Conservation (phyloP, 1,139 yeast genomes). For the Hyphopichia wangnamkhiaoensis region DNA sequence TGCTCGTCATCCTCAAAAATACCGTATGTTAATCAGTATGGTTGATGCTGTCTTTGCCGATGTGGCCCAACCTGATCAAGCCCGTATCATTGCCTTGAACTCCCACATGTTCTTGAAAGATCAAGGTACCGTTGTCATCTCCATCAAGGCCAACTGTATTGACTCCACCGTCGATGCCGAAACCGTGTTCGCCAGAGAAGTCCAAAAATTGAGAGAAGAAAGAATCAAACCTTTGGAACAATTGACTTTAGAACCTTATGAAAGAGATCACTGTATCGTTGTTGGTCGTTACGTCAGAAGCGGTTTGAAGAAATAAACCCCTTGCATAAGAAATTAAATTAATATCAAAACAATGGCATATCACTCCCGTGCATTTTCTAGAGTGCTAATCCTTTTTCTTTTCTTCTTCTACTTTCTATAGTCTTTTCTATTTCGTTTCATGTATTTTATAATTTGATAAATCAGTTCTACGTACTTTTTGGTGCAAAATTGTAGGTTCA, state of each 20-base stretch:
- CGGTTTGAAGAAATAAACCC: constrained; percentile 56
- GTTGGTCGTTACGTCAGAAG: constrained; percentile 96
- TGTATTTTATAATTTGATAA: background rate
- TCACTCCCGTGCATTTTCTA: background rate
- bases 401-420: background rate
- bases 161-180: constrained; percentile 99
- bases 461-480: background rate
- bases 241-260: constrained; percentile 97
- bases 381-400: background rate
- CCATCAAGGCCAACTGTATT: constrained; percentile 99
- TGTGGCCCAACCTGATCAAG: constrained; percentile 99
- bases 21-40: constrained; percentile 98
- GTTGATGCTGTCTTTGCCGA: constrained; percentile 98
- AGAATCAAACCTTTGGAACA: constrained; percentile 98
- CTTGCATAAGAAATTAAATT: background rate
- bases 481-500: background rate
- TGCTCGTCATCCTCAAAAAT: constrained; percentile 99
- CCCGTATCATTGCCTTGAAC: constrained; percentile 98
- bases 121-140: constrained; percentile 96
- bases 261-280: constrained; percentile 99
- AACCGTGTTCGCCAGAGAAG: constrained; percentile 99
- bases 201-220: constrained; percentile 97
- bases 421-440: background rate
- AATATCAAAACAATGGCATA: background rate
- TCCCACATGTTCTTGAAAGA: constrained; percentile 97